Evolutionary conservation across 805 yeast species (phyloP), one percentile per base, ranked within the genome.

Genomic region (Wickerhamiella siamensis): DNA sequence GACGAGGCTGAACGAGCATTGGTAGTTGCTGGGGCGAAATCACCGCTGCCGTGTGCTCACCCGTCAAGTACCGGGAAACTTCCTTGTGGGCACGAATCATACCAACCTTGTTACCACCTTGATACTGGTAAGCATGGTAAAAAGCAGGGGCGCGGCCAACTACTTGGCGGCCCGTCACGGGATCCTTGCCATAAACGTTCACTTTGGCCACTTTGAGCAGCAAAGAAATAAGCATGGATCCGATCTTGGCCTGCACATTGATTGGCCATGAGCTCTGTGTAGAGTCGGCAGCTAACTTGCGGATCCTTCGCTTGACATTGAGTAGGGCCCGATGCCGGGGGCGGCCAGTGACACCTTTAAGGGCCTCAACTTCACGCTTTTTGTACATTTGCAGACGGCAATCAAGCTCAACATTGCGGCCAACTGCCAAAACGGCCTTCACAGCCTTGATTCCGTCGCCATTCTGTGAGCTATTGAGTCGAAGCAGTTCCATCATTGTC

Each of bases 1-100:
- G 83, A 42, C 76, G 66, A n/a, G 98, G 98, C 47, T 75, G 74
- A 6, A 82, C 79, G 38, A 91, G 66, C 98, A 91, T 91, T 6
- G 98, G 98, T 40, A 91, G 66, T 47, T 73, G 69, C 58, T 88
- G 96, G 0, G 97, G 95, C 52, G 77, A 83, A 17, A 71, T 59
- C 4, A 81, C 74, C 1, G 81, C 69, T 39, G 79, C 78, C 5
- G 76, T 62, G 27, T 74, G 66, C 39, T 78, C 86, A 3, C 79
- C 75, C 8, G 83, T 77, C 40, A 91, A 60, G 52, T 73, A 75
- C 22, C 71, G 68, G 3, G 79, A 72, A 39, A 91, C 69, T 10
- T 72, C 68, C 47, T 74, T 73, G 59, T 91, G 95, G 8, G 83
- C 63, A 46, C 76, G 78, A 43, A 91, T 64, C 8, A 87, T 77